These are phyloP conservation scores for Aspergillus carlsbadensis DNA, from an alignment of 495 filamentous ascomycete species.

Conservation along the genomic window DNA sequence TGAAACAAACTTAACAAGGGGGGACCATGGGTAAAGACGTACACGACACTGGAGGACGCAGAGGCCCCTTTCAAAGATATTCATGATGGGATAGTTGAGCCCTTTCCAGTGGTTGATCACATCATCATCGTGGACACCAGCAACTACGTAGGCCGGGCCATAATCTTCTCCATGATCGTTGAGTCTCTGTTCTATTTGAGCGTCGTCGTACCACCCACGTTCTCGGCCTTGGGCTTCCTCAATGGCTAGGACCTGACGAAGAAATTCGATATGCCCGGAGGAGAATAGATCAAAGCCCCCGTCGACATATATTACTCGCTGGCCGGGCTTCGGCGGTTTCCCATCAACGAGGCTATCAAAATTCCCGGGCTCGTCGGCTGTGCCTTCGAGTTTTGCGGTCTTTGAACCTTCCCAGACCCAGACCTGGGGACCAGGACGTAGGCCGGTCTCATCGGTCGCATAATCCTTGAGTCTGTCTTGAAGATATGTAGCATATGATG, in stretches of 20 bases:
- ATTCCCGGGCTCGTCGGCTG: slow-evolving; percentile 49
- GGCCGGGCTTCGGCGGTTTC: slow-evolving; percentile 63
- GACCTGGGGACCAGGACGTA: slow-evolving; percentile 69
- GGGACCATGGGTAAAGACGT: slow-evolving; percentile 29
- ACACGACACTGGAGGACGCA: slow-evolving; percentile 94
- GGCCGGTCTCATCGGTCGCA: slow-evolving; percentile 77
- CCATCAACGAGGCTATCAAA: slow-evolving; percentile 69
- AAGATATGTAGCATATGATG: slow-evolving; percentile 59
- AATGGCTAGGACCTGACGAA: slow-evolving; percentile 66
- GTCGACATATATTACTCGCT: slow-evolving; percentile 90
- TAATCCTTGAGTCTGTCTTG: slow-evolving; percentile 74
- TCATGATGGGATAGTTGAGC: slow-evolving; percentile 99
- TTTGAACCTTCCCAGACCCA: slow-evolving; percentile 69
- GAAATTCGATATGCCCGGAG: slow-evolving; percentile 92
- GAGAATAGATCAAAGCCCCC: slow-evolving; percentile 98
- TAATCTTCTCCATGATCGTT: slow-evolving; percentile 66
- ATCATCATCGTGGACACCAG: slow-evolving; percentile 88
- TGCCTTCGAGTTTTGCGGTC: slow-evolving; percentile 50
- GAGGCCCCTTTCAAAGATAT: slow-evolving; percentile 92
- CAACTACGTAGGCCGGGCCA: slow-evolving; percentile 78
- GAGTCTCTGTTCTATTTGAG: slow-evolving; percentile 58
- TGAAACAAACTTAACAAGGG: not conserved
- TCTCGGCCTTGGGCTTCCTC: slow-evolving; percentile 66
- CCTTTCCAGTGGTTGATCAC: slow-evolving; percentile 96
- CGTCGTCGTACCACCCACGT: slow-evolving; percentile 71